Evolutionary conservation across 495 filamentous ascomycete species (phyloP), one percentile per base, ranked within the genome.

Genomic region (Filosporella fistucella): DNA sequence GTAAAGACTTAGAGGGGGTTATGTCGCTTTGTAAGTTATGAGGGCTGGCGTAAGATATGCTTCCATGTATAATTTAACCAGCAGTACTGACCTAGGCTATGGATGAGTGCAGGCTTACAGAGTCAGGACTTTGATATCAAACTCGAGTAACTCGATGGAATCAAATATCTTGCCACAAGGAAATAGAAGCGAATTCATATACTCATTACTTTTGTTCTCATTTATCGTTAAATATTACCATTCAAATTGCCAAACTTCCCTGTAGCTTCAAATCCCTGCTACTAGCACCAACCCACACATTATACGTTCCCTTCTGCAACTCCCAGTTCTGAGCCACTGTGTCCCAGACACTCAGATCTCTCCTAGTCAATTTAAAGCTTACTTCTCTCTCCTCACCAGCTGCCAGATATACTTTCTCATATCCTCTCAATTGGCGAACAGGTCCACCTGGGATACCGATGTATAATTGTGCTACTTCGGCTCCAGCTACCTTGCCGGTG

Each of bases 381-480:
- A 84, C 81, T 13, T 56, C 67, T 59, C 76, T 74, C 8, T 60
- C 72, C 69, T 88, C 72, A 0, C 82, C 84, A 0, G 81, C 72
- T 39, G 74, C 66, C 21, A 89, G 58, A 40, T 72, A 63, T 1
- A 89, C 77, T 65, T 89, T 89, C 43, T 74, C 67, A 59, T 89
- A 89, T 2, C 80, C 84, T 67, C 84, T 86, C 29, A 91, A 73
- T 55, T 86, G 80, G 42, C 83, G 81, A 13, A 77, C 58, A 5
- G 86, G 84, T 1, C 78, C 70, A 14, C 10, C 32, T 1, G 23
- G 33, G 17, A 66, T 61, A 20, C 45, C 40, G 21, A 84, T 62
- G 63, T 85, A 86, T 4, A 89, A 68, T 67, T 91, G 86, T 6
- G 83, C 75, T 0, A 82, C 76, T 61, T 89, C 82, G 8, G 81